Evolutionary conservation across 176 grass and related monocot species (phyloP).

Genomic region (Paspalum vaginatum): DNA sequence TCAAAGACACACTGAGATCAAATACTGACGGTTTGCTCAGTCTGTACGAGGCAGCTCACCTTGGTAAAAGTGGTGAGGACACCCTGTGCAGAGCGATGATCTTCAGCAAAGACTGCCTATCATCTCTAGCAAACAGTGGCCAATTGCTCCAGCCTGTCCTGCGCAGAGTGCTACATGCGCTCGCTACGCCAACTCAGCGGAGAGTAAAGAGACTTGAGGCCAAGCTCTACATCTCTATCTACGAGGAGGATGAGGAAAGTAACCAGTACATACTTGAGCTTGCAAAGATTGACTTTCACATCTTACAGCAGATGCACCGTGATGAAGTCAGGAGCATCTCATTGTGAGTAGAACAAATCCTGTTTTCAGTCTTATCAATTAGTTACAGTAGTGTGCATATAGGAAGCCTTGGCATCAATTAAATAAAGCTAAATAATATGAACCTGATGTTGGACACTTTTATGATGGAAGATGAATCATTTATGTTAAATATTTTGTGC

Average conservation of each 20-base stretch:
- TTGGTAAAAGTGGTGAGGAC: not conserved
- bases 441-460: too few relatives aligned
- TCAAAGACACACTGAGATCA: not conserved
- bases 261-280: conserved; percentile 25
- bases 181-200: conserved; percentile 12
- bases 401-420: too few relatives aligned
- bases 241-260: not conserved
- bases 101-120: not conserved
- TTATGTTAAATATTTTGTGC: not conserved
- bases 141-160: not conserved
- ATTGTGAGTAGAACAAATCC: conserved; percentile 25
- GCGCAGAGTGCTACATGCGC: not conserved
- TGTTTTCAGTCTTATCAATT: not conserved
- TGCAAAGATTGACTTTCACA: conserved; percentile 49
- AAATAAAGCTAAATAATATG: too few relatives aligned
- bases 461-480: not conserved
- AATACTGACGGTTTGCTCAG: conserved; percentile 1
- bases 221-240: conserved; percentile 41
- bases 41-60: conserved; percentile 29
- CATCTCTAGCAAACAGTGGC: not conserved
- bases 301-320: conserved; percentile 42
- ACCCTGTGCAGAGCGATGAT: not conserved
- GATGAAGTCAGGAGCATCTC: conserved; percentile 37
- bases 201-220: conserved; percentile 29
- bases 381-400: too few relatives aligned